Evolutionary conservation across 73 alveolate genomes (phyloP), one percentile per base, ranked within the genome.

Genomic region (Paraurostyla sp.): DNA sequence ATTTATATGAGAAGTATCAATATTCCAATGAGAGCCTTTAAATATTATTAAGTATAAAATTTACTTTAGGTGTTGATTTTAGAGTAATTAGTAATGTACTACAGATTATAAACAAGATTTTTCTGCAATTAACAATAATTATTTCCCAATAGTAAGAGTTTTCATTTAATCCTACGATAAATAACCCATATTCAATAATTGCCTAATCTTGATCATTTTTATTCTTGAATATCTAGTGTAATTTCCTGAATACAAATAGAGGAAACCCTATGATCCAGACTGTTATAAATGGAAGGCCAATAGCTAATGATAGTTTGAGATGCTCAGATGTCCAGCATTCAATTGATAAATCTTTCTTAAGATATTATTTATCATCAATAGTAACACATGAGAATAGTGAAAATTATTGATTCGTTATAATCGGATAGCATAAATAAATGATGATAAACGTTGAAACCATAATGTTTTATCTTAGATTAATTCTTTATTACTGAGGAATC

Each of bases 191-290:
- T 41, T 35, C 38, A n/a, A 4, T 22, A 25, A 68, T 1, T 6
- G 57, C 38, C 11, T 76, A 30, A 20, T 43, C 63, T 18, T 76
- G 71, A 18, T 29, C 27, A 0, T 42, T 15, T 20, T 76, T 40
- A 18, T 59, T n/a, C n/a, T n/a, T n/a, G n/a, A n/a, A n/a, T n/a
- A n/a, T 58, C 25, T 11, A 23, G 32, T 15, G 50, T n/a, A 78
- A 36, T n/a, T 30, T 11, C 29, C 40, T 15, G 32, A 76, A 76
- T 0, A 65, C 57, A 22, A 57, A 4, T 29, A 78, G 3, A 23
- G 91, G 91, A 35, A 78, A 20, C 29, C 83, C 85, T 0, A 88
- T 20, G 16, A 60, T 60, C 94, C 94, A 88, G 48, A 88, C 36
- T 27, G 57, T 32, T n/a, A 88, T n/a, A 0, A 88, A 35, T 25